phyloP scores from a whole-genome alignment of 768 basidiomycete species.

The Aureoboletus auriporus region DNA sequence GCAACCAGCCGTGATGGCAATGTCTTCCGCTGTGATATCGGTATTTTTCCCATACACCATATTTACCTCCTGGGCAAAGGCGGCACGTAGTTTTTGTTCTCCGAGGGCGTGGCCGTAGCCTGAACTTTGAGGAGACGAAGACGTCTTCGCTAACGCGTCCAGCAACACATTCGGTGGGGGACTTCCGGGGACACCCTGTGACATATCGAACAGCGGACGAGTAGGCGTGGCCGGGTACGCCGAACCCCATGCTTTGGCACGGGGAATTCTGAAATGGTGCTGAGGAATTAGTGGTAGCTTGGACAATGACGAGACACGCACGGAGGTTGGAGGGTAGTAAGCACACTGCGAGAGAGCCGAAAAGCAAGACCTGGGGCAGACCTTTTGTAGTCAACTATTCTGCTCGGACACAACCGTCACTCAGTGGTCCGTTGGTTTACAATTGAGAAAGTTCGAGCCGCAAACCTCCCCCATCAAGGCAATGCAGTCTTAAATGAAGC shows the following conservation, averaged over 20 bases:
- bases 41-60: conserved; percentile 46
- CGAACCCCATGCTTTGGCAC: conserved; percentile 53
- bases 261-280: conserved; percentile 43
- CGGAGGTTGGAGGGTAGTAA: conserved; percentile 47
- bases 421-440: not conserved
- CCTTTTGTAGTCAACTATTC: not conserved
- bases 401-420: not conserved
- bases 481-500: no score
- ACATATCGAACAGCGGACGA: conserved; percentile 63
- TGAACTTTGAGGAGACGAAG: conserved; percentile 41
- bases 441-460: not conserved
- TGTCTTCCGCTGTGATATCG: conserved; percentile 51
- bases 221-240: conserved; percentile 38
- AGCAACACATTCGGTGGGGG: conserved; percentile 56
- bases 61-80: conserved; percentile 60
- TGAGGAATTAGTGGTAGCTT: not conserved
- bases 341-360: conserved; percentile 37
- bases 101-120: conserved; percentile 62
- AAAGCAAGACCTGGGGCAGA: conserved; percentile 23
- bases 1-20: conserved; percentile 69
- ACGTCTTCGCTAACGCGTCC: conserved; percentile 41
- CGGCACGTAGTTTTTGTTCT: conserved; percentile 46
- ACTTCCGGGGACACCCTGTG: conserved; percentile 69
- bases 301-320: conserved; percentile 23
- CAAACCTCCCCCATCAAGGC: no score